Evolutionary conservation across 2,329 filamentous ascomycete species (phyloP).

Genomic region (Aspergillus intermedius): DNA sequence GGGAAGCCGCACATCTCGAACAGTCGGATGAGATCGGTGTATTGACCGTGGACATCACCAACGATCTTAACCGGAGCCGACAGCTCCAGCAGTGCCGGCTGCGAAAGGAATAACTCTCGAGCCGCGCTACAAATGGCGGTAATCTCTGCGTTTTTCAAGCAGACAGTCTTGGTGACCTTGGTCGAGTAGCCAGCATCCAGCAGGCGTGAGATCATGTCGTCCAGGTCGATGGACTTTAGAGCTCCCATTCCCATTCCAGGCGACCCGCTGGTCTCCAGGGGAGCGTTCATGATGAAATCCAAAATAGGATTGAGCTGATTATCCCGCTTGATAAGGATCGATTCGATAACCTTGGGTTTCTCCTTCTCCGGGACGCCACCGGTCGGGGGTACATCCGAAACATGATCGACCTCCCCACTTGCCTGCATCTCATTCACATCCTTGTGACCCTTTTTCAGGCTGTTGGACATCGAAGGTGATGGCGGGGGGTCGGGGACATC

Average conservation of each 20-base stretch:
- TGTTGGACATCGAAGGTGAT: conserved; percentile 76
- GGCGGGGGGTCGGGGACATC: conserved; percentile 61
- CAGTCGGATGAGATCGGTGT: conserved; percentile 90
- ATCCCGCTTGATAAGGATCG: conserved; percentile 79
- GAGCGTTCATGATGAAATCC: conserved; percentile 41
- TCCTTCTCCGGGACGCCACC: conserved; percentile 48
- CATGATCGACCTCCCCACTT: conserved; percentile 85
- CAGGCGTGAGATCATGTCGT: conserved; percentile 93
- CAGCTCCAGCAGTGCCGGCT: conserved; percentile 85
- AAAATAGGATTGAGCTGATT: conserved; percentile 62
- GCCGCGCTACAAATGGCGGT: conserved; percentile 85
- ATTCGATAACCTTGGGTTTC: conserved; percentile 67
- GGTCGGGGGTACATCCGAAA: conserved; percentile 81
- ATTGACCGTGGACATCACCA: conserved; percentile 93
- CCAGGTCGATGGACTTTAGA: conserved; percentile 85
- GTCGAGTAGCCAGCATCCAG: conserved; percentile 91
- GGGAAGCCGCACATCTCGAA: conserved; percentile 99
- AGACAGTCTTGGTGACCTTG: conserved; percentile 96
- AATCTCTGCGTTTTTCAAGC: conserved; percentile 95
- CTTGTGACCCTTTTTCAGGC: conserved; percentile 65
- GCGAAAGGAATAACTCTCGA: conserved; percentile 80
- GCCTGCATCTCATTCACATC: conserved; percentile 75
- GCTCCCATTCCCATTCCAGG: conserved; percentile 75
- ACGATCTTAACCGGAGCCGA: conserved; percentile 96
- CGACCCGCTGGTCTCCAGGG: conserved; percentile 40